These are phyloP conservation scores for Ceratocystiopsis sp. DNA, from an alignment of 2,329 filamentous ascomycete species.

Conservation along the genomic window DNA sequence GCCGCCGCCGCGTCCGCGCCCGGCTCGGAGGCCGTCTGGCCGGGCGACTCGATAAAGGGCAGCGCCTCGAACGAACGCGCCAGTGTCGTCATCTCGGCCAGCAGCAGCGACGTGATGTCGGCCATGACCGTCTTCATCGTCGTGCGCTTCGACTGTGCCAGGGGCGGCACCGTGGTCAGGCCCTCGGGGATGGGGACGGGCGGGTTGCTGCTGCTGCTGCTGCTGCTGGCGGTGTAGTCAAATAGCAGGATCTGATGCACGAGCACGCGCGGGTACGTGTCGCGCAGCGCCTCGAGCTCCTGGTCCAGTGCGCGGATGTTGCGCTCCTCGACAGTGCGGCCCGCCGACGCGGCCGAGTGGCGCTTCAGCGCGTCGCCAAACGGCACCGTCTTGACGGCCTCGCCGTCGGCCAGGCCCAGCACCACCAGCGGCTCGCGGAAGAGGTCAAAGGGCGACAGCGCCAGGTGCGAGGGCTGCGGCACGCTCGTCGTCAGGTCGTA, in stretches of 20 bases:
- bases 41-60: conserved; percentile 63
- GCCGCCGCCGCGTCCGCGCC: conserved; percentile 19
- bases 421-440: conserved; percentile 73
- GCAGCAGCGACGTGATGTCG: conserved; percentile 54
- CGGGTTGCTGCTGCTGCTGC: conserved; percentile 18
- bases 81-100: conserved; percentile 59
- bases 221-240: conserved; percentile 32
- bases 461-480: conserved; percentile 61
- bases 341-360: conserved; percentile 27
- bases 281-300: conserved; percentile 53
- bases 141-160: conserved; percentile 51
- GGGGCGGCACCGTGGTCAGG: conserved; percentile 52
- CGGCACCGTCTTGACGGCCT: conserved; percentile 40
- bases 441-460: conserved; percentile 75
- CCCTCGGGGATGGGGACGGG: conserved; percentile 45
- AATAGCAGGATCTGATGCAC: conserved; percentile 69
- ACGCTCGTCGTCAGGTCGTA: conserved; percentile 74
- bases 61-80: conserved; percentile 57
- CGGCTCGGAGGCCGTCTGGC: conserved; percentile 22
- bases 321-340: conserved; percentile 33
- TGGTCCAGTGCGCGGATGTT: conserved; percentile 43
- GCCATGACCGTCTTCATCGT: conserved; percentile 72
- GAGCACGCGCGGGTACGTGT: conserved; percentile 58
- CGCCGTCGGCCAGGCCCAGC: conserved; percentile 70
- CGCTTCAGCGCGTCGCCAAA: conserved; percentile 29